Evolutionary conservation across 1,284 basidiomycete genomes (phyloP), one percentile per base, ranked within the genome.

Genomic region (Marasmius fiardii): DNA sequence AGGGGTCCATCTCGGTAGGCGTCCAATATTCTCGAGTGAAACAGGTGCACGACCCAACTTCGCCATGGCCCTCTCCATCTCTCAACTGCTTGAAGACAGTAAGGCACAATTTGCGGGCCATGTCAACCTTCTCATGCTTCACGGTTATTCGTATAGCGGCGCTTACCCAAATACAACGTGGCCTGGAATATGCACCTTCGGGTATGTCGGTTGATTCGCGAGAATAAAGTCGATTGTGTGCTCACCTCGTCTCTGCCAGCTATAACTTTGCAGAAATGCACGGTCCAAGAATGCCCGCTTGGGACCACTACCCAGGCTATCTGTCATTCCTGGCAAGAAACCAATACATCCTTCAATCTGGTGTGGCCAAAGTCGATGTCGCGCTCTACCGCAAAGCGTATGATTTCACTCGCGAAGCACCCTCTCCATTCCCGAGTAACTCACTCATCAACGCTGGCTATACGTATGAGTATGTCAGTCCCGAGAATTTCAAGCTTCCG

Each of bases 391-490:
- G 61, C 6, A 62, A 60, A 26, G 61, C 44, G 23, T 62, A 62
- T 43, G 43, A 62, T 49, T 43, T 60, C 43, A 41, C 35, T 44
- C 52, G 45, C 51, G 50, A 43, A 5, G 18, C 41, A 4, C 26
- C 53, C n/a, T 54, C 54, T 16, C 61, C 59, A 24, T 62, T 60
- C 41, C 51, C 43, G 11, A 54, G 59, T 21, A 48, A 49, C 23
- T 62, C 61, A 6, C 44, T 60, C 7, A 55, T 59, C 5, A 51
- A 45, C 34, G 56, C 55, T 7, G 61, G 61, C 7, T 62, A 57
- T 34, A 56, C 61, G 3, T 62, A 60, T 28, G 61, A 62, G n/a
- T 62, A 62, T 33, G 59, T 60, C 48, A 62, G 61, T 31, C 59
- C 59, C 10, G 61, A 62, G 33, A 62, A 62, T 43, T 31, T 62